Evolutionary conservation across 2,329 filamentous ascomycete species (phyloP), one percentile per base, ranked within the genome.

Genomic region (Fusarium sublunatum): DNA sequence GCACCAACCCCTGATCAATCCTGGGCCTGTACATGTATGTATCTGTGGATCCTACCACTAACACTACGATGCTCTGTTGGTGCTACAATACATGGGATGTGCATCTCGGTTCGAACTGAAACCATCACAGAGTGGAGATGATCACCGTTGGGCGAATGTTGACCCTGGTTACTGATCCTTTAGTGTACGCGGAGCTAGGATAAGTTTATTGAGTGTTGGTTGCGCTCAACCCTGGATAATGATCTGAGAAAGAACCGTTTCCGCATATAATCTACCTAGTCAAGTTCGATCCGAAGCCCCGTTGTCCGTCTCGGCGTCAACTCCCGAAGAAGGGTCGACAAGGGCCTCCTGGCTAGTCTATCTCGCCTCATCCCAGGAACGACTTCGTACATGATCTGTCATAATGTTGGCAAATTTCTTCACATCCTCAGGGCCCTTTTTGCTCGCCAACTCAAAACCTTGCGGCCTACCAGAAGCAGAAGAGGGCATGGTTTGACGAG

Each of bases 311-410:
- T 31, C 19, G 22, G 28, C 41, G 25, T 24, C 35, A 47, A 52
- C 24, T 29, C 22, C 41, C 19, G 19, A 4, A 47, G 35, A 25
- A 5, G 56, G 46, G 45, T 41, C 34, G 15, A 59, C 44, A 44
- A 59, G 56, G 56, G 56, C 56, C 28, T 60, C 56, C 42, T 55
- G 55, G 57, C 57, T 60, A 15, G 45, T 50, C 15, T 59, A 39
- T 44, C 36, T 35, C 38, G 46, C 40, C 31, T 15, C 7, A 53
- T 59, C 47, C 56, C 48, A 57, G 8, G 45, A 46, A 24, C 34
- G 19, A 28, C 45, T 40, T 26, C 50, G 50, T 3, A 35, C 44
- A 6, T 53, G 51, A 40, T 40, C 51, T 12, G 50, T 53, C 6
- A 40, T 28, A 41, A 53, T 28, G 8, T 53, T 45, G 22, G 44